Evolutionary conservation across 108 stramenopile genomes (phyloP).

Genomic region (Mediolabrus comicus): DNA sequence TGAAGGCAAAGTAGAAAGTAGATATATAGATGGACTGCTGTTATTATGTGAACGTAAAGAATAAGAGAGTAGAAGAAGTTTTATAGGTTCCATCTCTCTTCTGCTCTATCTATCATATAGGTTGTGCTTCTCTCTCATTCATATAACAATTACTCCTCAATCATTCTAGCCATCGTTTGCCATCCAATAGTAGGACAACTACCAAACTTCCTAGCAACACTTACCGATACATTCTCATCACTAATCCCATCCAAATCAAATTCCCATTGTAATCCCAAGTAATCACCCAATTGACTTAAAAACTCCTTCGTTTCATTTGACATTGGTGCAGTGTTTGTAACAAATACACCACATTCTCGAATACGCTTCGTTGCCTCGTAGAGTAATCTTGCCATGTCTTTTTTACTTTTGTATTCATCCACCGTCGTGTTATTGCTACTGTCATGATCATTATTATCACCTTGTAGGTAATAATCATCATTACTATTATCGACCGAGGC

Average conservation of each 20-base stretch:
- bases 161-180: conserved; percentile 4
- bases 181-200: conserved; percentile 9
- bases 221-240: conserved; percentile 5
- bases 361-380: conserved; percentile 12
- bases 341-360: conserved; percentile 11
- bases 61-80: too few species aligned
- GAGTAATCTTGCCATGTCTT: conserved; percentile 7
- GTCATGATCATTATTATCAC: neutral
- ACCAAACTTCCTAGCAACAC: conserved; percentile 17
- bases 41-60: neutral
- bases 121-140: too few species aligned
- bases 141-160: neutral
- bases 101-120: neutral
- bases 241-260: conserved; percentile 26
- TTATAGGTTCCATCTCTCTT: neutral
- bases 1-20: too few species aligned
- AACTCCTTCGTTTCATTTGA: conserved; percentile 1
- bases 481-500: neutral
- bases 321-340: conserved; percentile 6
- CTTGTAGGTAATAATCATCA: too few species aligned
- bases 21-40: too few species aligned
- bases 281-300: conserved; percentile 9
- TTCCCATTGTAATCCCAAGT: conserved; percentile 22
- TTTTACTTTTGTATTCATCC: conserved; percentile 4
- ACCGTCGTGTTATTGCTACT: neutral